Evolutionary conservation across 306 rosid genomes (phyloP), one percentile per base, ranked within the genome.

Genomic region (Comarum palustre): DNA sequence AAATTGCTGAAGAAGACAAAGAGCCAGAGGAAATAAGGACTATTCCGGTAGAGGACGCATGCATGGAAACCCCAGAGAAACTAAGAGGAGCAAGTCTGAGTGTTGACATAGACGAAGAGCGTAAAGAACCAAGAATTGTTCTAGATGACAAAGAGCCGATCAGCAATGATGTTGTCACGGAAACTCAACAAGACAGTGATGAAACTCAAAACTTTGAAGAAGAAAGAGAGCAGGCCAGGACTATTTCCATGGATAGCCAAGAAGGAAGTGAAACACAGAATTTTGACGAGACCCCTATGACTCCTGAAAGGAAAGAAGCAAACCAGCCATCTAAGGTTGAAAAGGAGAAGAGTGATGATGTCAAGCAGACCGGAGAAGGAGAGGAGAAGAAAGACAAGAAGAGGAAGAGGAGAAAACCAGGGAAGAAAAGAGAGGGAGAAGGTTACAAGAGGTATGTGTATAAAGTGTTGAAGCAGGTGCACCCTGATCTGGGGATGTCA

Each of bases 391-490:
- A 48, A 3, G 79, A 59, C 55, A 73, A 46, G 75, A 82, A 45
- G 55, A 67, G 42, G 72, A 82, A 29, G 72, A 83, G 15, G 66
- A 81, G 66, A 13, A 25, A 36, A 57, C 2, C 63, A 60, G 68
- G 64, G n/a, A 31, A 36, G 5, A 52, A 41, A 0, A 69, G 69
- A 12, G 73, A 63, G 43, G 62, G 42, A 58, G 90, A 84, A 73
- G 94, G 85, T 78, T 89, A 89, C 46, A 83, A 82, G 76, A 86
- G 87, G 75, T 93, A 93, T 39, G 86, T 89, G 78, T 78, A 69
- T n/a, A 86, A 13, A 79, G 91, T 90, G 8, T 22, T 89, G 82
- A 91, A 89, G 71, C 92, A 87, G 61, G 96, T 93, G 50, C 98
- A 93, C 25, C 98, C 97, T 10, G 91, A 79, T 4, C 46, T 89